Evolutionary conservation across 164 flowering plant genomes (phyloP).

Genomic region (Umbellularia californica): DNA sequence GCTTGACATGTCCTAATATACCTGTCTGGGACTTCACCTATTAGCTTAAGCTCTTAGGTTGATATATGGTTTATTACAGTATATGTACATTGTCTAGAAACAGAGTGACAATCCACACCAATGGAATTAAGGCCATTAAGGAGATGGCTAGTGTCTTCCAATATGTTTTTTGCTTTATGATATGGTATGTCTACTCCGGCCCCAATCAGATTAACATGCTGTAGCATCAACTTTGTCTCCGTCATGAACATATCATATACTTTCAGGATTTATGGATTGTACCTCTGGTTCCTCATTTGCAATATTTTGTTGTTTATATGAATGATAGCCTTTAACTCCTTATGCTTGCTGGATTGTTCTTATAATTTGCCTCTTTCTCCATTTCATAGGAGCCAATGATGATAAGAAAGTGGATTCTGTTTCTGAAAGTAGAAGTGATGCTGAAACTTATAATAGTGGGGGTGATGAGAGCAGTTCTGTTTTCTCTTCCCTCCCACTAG

Average conservation of each 20-base stretch:
- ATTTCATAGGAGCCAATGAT: conserved; percentile 29
- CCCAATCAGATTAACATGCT: neutral
- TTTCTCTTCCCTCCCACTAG: conserved; percentile 70
- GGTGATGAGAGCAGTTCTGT: conserved; percentile 51
- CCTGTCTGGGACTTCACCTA: no score
- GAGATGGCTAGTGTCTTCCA: neutral
- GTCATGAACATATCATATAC: neutral
- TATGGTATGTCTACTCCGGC: neutral
- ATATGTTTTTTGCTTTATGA: no score
- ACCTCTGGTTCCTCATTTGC: neutral
- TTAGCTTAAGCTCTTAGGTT: no score
- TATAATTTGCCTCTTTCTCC: neutral
- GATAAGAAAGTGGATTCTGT: conserved; percentile 25
- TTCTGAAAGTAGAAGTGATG: conserved; percentile 29
- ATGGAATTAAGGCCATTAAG: no score
- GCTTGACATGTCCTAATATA: no score
- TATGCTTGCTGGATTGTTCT: neutral
- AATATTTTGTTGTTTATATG: neutral
- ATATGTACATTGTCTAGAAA: no score
- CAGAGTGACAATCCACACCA: neutral
- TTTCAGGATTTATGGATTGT: neutral
- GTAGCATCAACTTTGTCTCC: neutral
- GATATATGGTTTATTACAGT: no score
- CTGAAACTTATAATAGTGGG: conserved; percentile 21
- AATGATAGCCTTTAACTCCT: no score